A percentile compares a stretch with the other conserved stretches of the same genome.
Evolutionary conservation across 805 yeast species (phyloP).

Genomic region (Zygosaccharomyces kombuchaensis): DNA sequence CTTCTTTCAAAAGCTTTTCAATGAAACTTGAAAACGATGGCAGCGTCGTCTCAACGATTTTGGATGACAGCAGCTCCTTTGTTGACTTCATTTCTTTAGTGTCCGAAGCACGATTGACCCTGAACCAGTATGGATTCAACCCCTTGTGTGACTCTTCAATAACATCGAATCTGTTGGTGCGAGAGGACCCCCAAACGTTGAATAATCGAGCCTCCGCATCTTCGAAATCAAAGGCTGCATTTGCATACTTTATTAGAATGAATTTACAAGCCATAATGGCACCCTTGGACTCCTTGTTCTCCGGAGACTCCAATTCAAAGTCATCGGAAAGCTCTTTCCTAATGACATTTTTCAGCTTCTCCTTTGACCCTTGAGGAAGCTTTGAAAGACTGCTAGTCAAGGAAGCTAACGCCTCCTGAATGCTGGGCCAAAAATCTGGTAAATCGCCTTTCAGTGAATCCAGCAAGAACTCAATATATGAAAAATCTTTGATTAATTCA

Average conservation of each 20-base stretch:
- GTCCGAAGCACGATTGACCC: constrained; percentile 45
- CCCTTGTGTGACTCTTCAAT: constrained; percentile 79
- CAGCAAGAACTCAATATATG: constrained; percentile 61
- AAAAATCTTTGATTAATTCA: constrained; percentile 41
- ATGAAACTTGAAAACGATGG: constrained; percentile 51
- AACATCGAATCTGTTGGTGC: constrained; percentile 61
- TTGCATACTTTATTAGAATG: constrained; percentile 60
- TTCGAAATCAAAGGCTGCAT: constrained; percentile 58
- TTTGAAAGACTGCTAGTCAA: constrained; percentile 46
- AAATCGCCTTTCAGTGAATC: constrained; percentile 64
- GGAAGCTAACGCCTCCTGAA: constrained; percentile 67
- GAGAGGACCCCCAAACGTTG: constrained; percentile 59
- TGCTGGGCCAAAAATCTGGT: constrained; percentile 56
- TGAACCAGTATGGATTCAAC: constrained; percentile 78
- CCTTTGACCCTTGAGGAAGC: constrained; percentile 39
- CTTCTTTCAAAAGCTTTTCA: constrained; percentile 26
- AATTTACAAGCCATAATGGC: constrained; percentile 52
- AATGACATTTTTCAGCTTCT: constrained; percentile 40
- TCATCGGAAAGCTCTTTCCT: constrained; percentile 38
- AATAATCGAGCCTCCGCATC: constrained; percentile 65
- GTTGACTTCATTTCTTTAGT: constrained; percentile 43
- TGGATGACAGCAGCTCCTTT: constrained; percentile 41
- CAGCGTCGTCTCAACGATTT: constrained; percentile 38
- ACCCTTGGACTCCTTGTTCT: constrained; percentile 26
- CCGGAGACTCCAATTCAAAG: constrained; percentile 13